Percentiles rank a stretch among this genome's conserved stretches.
Evolutionary conservation across 192 early-diverging fungal genomes (phyloP).

Genomic region (Linnemannia exigua): DNA sequence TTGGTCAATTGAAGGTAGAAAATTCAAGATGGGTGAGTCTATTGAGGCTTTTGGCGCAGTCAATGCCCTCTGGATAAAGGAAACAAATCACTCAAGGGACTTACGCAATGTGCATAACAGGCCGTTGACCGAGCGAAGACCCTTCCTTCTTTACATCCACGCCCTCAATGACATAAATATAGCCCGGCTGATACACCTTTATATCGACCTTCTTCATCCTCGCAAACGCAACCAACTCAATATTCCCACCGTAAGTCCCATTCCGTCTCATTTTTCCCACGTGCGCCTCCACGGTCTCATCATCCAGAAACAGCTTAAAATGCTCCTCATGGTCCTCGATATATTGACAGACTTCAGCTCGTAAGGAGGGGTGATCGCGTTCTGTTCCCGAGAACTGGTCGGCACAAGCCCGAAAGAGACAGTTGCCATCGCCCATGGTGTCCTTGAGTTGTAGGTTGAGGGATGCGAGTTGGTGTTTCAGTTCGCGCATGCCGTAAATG

Average conservation of each 20-base stretch:
- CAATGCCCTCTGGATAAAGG: no score
- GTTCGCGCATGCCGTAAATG: conserved; percentile 57
- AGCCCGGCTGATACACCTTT: conserved; percentile 77
- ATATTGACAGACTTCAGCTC: conserved; percentile 73
- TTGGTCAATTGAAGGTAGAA: background rate
- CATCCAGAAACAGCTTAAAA: conserved; percentile 75
- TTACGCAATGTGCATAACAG: conserved; percentile 74
- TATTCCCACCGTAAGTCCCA: conserved; percentile 80
- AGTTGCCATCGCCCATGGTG: conserved; percentile 82
- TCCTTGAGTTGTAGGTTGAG: conserved; percentile 73
- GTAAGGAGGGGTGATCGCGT: conserved; percentile 64
- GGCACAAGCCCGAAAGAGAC: conserved; percentile 68
- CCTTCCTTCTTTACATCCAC: conserved; percentile 60
- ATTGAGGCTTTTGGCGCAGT: background rate
- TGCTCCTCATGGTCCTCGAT: conserved; percentile 69
- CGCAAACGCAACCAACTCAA: conserved; percentile 82
- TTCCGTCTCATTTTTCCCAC: conserved; percentile 68
- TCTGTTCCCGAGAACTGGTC: conserved; percentile 78
- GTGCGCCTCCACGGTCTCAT: conserved; percentile 69
- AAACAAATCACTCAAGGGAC: background rate
- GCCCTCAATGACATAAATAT: conserved; percentile 80
- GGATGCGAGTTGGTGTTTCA: conserved; percentile 67
- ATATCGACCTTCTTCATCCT: conserved; percentile 72
- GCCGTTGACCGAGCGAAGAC: conserved; percentile 55
- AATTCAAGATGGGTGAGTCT: background rate